Evolutionary conservation across 345 rosid species (phyloP).

Genomic region (Eucalyptus paniculata): DNA sequence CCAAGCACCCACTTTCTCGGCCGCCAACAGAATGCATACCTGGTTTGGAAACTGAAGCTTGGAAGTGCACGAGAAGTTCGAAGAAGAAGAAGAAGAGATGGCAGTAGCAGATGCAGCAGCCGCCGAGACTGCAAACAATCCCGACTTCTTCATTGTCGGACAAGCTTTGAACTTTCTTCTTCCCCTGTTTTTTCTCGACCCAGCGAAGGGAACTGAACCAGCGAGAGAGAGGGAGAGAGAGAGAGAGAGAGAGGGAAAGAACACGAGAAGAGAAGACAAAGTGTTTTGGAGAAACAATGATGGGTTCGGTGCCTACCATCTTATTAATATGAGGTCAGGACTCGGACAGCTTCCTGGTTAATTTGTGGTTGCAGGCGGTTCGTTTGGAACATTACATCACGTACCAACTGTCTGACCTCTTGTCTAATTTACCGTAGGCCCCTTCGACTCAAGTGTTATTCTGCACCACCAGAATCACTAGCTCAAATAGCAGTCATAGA

Average conservation of each 20-base stretch:
- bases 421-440: neutral
- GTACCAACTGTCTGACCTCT: neutral
- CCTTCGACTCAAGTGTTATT: neutral
- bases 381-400: neutral
- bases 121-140: neutral
- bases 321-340: neutral
- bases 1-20: neutral
- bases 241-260: neutral
- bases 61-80: slow-evolving; percentile 4
- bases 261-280: neutral
- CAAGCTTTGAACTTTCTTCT: neutral
- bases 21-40: slow-evolving; percentile 11
- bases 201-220: neutral
- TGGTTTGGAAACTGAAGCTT: slow-evolving; percentile 20
- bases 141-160: neutral
- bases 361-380: neutral
- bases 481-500: neutral
- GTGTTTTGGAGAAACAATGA: neutral
- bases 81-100: slow-evolving; percentile 18
- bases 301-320: neutral
- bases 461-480: neutral
- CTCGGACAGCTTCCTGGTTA: neutral
- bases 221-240: neutral
- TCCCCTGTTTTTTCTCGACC: neutral
- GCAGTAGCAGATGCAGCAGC: slow-evolving; percentile 3